Conservation (phyloP, 1,284 basidiomycete species). For the Ustilago tritici region DNA sequence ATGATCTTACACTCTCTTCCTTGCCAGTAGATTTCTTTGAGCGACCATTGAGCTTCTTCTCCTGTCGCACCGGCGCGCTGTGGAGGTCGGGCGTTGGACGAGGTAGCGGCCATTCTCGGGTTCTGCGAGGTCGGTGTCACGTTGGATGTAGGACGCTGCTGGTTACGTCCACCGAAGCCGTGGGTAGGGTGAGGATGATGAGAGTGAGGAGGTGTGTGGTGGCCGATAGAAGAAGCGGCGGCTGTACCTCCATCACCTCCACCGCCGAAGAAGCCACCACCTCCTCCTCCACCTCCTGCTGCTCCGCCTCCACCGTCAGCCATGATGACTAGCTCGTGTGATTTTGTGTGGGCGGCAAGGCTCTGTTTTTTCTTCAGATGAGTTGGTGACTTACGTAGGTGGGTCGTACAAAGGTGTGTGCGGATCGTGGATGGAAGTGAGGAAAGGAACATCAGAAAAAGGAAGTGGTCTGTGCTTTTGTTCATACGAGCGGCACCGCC, state of each 20-base stretch:
- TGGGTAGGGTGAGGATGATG: not conserved
- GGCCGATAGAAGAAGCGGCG: constrained; percentile 5
- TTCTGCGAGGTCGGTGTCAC: not conserved
- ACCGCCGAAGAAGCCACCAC: constrained; percentile 1
- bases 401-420: not conserved
- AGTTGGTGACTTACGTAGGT: not conserved
- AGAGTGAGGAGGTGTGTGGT: not conserved
- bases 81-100: not conserved
- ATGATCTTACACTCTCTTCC: constrained; percentile 58
- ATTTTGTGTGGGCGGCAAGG: not conserved
- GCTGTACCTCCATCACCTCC: constrained; percentile 14
- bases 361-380: not conserved
- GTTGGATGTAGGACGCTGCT: not conserved
- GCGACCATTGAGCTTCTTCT: constrained; percentile 62
- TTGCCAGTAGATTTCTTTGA: constrained; percentile 60
- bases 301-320: constrained; percentile 9
- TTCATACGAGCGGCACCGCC: not conserved
- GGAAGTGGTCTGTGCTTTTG: not conserved
- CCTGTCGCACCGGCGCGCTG: not conserved
- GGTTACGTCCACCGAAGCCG: not conserved
- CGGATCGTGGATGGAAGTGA: not conserved
- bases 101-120: not conserved
- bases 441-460: not conserved
- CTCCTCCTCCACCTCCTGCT: constrained; percentile 5
- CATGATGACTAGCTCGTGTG: not conserved